phyloP scores from a whole-genome alignment of 225 moss, liverwort and hornwort genomes.

The Pleurozium schreberi region DNA sequence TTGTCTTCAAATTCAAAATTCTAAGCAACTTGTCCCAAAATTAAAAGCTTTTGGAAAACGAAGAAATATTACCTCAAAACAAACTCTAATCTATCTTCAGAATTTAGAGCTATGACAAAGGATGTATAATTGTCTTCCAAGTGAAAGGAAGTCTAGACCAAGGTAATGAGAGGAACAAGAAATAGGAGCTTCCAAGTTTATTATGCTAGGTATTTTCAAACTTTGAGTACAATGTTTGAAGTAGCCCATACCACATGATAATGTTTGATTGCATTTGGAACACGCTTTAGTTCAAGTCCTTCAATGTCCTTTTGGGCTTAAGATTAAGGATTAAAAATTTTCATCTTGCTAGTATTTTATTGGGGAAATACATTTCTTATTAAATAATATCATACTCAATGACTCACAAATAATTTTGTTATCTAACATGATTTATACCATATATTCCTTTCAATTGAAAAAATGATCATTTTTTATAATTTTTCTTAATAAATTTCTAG shows the following conservation, averaged over 20 bases:
- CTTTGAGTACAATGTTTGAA: background rate
- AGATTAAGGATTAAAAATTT: too few species aligned
- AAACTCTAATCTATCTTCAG: background rate
- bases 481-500: background rate
- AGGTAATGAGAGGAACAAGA: background rate
- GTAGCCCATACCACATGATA: background rate
- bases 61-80: background rate
- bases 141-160: background rate
- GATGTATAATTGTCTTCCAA: background rate
- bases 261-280: background rate
- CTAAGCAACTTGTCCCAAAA: too few species aligned
- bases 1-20: background rate
- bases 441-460: background rate
- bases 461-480: background rate
- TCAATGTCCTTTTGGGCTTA: background rate
- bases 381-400: background rate
- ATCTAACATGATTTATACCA: too few species aligned
- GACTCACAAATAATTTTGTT: background rate
- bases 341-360: background rate
- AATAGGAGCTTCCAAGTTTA: background rate
- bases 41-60: too few species aligned
- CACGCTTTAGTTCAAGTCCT: fast-evolving
- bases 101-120: background rate
- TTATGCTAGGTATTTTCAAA: background rate
- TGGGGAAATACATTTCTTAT: fast-evolving